A percentile compares a stretch with the other conserved stretches of the same genome.
These are phyloP conservation scores for Rosellinia necatrix DNA, from an alignment of 2,329 filamentous ascomycete genomes.

Conservation along the genomic window DNA sequence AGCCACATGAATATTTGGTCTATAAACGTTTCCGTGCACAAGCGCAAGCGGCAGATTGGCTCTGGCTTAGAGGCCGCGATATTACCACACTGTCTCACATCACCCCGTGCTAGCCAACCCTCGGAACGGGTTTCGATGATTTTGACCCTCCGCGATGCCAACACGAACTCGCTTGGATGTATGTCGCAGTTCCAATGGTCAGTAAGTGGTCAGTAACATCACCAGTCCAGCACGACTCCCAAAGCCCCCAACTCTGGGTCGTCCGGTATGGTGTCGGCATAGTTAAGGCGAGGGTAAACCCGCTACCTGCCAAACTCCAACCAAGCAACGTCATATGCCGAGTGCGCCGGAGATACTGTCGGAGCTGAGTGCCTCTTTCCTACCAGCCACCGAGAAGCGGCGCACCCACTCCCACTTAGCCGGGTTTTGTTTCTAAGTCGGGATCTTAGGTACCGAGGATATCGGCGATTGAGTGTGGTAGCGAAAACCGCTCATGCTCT, in stretches of 20 bases:
- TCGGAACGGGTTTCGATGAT: slow-evolving; percentile 7
- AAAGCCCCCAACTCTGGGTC: no score
- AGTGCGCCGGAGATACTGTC: slow-evolving; percentile 3
- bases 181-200: slow-evolving; percentile 27
- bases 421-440: background rate
- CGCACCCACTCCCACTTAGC: slow-evolving; percentile 7
- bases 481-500: slow-evolving; percentile 17
- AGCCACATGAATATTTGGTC: slow-evolving; percentile 26
- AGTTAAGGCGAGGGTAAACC: no score
- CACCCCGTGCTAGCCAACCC: slow-evolving; percentile 23
- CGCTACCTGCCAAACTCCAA: no score
- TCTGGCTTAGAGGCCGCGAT: slow-evolving; percentile 18
- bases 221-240: no score
- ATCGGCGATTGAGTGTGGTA: background rate
- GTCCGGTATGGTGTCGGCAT: no score
- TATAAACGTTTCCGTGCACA: no score
- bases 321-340: slow-evolving; percentile 14
- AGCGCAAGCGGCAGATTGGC: background rate
- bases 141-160: slow-evolving; percentile 17
- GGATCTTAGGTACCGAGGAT: slow-evolving; percentile 12
- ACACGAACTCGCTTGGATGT: slow-evolving; percentile 28
- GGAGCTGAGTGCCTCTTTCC: slow-evolving; percentile 5
- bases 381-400: slow-evolving; percentile 1
- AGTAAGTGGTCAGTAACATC: slow-evolving; percentile 1
- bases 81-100: slow-evolving; percentile 20